Base-by-base conservation (phyloP, 352 stramenopile genomes). In the Thalassiosira oceanica region DNA sequence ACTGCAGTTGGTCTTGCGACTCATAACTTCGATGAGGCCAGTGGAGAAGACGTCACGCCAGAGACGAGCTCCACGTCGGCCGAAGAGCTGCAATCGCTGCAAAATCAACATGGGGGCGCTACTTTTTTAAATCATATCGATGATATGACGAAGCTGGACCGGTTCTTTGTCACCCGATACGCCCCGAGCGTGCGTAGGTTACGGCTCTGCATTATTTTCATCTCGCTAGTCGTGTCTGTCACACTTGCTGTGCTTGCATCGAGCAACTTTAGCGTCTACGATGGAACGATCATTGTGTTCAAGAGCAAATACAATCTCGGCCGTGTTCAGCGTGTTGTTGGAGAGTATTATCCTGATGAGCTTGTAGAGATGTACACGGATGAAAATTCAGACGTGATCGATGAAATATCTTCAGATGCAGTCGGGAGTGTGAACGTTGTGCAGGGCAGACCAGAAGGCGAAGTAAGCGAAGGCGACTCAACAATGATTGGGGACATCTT, bases 291-390 rank as follows among this genome's bases (percentile, higher is more conserved):
- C 6, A 42, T 71, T 11, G 42, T 71, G 0, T 71, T 71, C 61
- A 71, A 71, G 42, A 45, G 56, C 35, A 45, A 64, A 11, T 71
- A 71, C 53, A 71, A 71, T 44, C 42, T 71, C 3, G 61, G 61
- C 11, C 35, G 61, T 13, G 23, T 71, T 2, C 61, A 71, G 42
- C 53, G 8, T 11, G 11, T 71, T 37, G 31, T 56, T 20, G 57
- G 52, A 16, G n/a, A 37, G 13, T 62, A 52, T 27, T 62, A 33
- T 41, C 35, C 18, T 2, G 52, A 52, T 15, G 33, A 10, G 2
- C 6, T 51, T 3, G 24, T 62, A 2, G 13, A 42, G 26, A 51
- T 3, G 37, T 62, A 51, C 29, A 28, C 26, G 24, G 52, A 62
- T 1, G 51, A 61, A 61, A 39, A 21, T 13, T 7, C 33, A 8